Evolutionary conservation across 106 monocot species (phyloP), one percentile per base, ranked within the genome.

Genomic region (Platanthera zijinensis): DNA sequence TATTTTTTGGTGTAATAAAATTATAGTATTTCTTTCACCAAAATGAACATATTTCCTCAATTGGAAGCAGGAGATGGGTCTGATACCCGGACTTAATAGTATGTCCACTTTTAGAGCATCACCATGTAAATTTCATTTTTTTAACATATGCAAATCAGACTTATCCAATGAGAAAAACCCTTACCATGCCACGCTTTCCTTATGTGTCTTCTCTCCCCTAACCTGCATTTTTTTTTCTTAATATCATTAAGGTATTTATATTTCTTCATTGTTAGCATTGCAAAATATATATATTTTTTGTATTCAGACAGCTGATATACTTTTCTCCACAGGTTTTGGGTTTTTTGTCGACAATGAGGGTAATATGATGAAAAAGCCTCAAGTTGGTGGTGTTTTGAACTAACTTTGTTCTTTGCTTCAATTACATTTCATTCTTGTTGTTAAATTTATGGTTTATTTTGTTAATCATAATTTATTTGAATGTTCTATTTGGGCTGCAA

Each of bases 321-420:
- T 25, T 76, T 64, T 49, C 9, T 9, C 57, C 13, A 74, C 83
- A 99, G 99, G 99, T 48, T 99, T 99, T 90, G 99, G 99, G 49
- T 99, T 92, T 81, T 87, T 86, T 82, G 85, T 90, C 59, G 87
- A 90, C 76, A 87, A 91, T 15, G 84, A 90, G 22, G 94, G 94
- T 71, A 76, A 51, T 17, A 76, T 94, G 45, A 47, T 70, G 57
- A 99, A 99, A 85, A 99, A 94, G 73, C 94, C 92, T 15, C 99
- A 99, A 87, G 99, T 94, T 83, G 10, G 94, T 85, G 74, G 10
- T 78, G 15, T 54, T 61, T 48, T 75, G 48, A 56, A 75, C 75
- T 50, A 32, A 10, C 9, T 66, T 30, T 66, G 5, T 12, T 66
- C 4, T 5, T 66, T 66, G 8, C 64, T 64, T 64, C 21, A 28